phyloP scores from a whole-genome alignment of 139 green algal species.

The Chlorella sp. region DNA sequence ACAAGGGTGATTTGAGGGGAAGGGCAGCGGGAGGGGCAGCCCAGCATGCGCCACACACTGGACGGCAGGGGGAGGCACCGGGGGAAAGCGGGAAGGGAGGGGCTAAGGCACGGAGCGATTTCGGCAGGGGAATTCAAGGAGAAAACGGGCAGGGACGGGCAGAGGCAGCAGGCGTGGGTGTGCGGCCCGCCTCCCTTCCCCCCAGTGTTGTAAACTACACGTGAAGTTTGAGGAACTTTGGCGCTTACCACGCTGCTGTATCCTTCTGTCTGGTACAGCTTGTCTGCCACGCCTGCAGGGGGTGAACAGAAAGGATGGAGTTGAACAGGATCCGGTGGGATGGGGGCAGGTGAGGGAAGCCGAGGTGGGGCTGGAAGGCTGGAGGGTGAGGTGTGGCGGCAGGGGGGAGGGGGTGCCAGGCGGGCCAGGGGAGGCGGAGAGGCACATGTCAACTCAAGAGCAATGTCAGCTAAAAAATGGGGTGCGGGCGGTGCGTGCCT shows the following conservation, averaged over 20 bases:
- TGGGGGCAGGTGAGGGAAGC: background rate
- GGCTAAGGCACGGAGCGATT: too few relatives aligned
- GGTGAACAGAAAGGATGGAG: background rate
- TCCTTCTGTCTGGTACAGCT: constrained; percentile 79
- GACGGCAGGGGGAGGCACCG: too few relatives aligned
- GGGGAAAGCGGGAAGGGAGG: background rate
- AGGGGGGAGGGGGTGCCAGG: background rate
- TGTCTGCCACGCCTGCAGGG: constrained; percentile 47
- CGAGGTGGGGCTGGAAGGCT: background rate
- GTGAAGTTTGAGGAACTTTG: too few relatives aligned
- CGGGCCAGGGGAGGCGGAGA: background rate
- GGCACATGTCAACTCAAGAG: too few relatives aligned
- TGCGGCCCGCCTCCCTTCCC: too few relatives aligned
- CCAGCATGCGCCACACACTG: too few relatives aligned
- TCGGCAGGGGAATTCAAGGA: background rate
- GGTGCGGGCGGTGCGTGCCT: too few relatives aligned
- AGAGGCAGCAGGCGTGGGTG: background rate
- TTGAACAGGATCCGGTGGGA: background rate
- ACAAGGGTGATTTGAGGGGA: background rate
- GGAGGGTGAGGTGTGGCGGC: background rate
- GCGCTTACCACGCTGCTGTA: constrained; percentile 61
- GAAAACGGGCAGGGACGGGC: background rate
- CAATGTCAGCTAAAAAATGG: too few relatives aligned
- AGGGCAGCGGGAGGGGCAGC: background rate
- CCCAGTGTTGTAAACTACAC: too few relatives aligned